phyloP scores from a whole-genome alignment of 2,329 filamentous ascomycete species.

The Ampelomyces quisqualis region DNA sequence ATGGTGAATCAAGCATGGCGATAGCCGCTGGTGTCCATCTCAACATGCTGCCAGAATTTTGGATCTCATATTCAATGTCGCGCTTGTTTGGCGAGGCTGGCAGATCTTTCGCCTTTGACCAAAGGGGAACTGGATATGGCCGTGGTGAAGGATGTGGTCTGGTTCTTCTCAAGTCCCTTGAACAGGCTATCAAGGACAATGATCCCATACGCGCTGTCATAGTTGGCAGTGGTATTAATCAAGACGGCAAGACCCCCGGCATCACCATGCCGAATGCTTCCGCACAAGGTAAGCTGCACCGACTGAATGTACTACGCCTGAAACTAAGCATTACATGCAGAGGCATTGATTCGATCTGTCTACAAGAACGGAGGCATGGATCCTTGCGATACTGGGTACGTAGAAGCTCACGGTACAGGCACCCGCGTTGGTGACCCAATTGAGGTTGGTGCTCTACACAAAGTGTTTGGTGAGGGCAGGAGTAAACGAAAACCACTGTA shows the following conservation, averaged over 20 bases:
- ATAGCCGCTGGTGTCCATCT: slow-evolving; percentile 21
- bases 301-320: not conserved
- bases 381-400: slow-evolving; percentile 27
- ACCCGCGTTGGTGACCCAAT: slow-evolving; percentile 52
- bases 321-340: too few relatives aligned
- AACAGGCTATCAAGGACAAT: slow-evolving; percentile 59
- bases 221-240: slow-evolving; percentile 45
- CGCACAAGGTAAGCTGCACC: slow-evolving; percentile 41
- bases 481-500: slow-evolving; percentile 23
- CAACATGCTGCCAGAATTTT: slow-evolving; percentile 30
- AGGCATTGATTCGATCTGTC: slow-evolving; percentile 22
- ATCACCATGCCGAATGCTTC: slow-evolving; percentile 60
- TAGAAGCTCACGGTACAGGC: slow-evolving; percentile 51
- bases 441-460: slow-evolving; percentile 26
- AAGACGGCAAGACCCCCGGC: slow-evolving; percentile 59
- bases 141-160: slow-evolving; percentile 64
- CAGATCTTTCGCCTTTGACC: slow-evolving; percentile 46
- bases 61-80: slow-evolving; percentile 26
- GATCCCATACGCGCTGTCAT: slow-evolving; percentile 54
- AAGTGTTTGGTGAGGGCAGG: slow-evolving; percentile 24
- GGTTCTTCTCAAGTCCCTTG: slow-evolving; percentile 60
- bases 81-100: slow-evolving; percentile 33
- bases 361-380: slow-evolving; percentile 27
- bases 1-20: slow-evolving; percentile 31
- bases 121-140: slow-evolving; percentile 61